Evolutionary conservation across 2,329 filamentous ascomycete genomes (phyloP).

Genomic region (Penicillium sp.): DNA sequence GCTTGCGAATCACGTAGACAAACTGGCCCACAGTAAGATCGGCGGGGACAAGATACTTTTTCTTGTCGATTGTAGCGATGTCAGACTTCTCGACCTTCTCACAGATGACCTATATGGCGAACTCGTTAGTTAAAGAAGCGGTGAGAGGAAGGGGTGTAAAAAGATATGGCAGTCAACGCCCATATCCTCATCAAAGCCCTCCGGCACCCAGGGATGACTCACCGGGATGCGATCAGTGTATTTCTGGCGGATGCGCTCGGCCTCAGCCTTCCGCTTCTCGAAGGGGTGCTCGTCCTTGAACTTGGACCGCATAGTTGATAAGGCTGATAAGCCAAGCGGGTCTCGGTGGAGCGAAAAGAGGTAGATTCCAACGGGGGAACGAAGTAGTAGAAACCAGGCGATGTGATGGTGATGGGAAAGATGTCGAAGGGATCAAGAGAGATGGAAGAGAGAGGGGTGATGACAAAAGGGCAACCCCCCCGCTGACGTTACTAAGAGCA

Average conservation of each 20-base stretch:
- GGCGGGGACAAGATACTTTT: slow-evolving; percentile 98
- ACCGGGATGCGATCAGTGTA: slow-evolving; percentile 98
- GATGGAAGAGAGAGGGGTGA: slow-evolving; percentile 12
- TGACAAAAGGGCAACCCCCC: slow-evolving; percentile 30
- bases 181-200: background rate
- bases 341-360: slow-evolving; percentile 14
- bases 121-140: slow-evolving; percentile 34
- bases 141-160: slow-evolving; percentile 21
- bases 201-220: slow-evolving; percentile 47
- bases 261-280: slow-evolving; percentile 99
- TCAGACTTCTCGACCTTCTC: slow-evolving; percentile 99
- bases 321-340: slow-evolving; percentile 28
- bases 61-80: slow-evolving; percentile 99
- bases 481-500: slow-evolving; percentile 27
- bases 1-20: slow-evolving; percentile 99
- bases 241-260: slow-evolving; percentile 98
- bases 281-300: slow-evolving; percentile 99
- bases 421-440: slow-evolving; percentile 9
- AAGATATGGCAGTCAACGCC: background rate
- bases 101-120: slow-evolving; percentile 82
- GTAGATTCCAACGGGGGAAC: slow-evolving; percentile 15
- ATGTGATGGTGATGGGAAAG: slow-evolving; percentile 4
- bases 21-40: slow-evolving; percentile 99
- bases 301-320: slow-evolving; percentile 84
- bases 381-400: slow-evolving; percentile 13